Base-by-base conservation (phyloP, 352 stramenopile genomes). In the Pythium phragmiticola region DNA sequence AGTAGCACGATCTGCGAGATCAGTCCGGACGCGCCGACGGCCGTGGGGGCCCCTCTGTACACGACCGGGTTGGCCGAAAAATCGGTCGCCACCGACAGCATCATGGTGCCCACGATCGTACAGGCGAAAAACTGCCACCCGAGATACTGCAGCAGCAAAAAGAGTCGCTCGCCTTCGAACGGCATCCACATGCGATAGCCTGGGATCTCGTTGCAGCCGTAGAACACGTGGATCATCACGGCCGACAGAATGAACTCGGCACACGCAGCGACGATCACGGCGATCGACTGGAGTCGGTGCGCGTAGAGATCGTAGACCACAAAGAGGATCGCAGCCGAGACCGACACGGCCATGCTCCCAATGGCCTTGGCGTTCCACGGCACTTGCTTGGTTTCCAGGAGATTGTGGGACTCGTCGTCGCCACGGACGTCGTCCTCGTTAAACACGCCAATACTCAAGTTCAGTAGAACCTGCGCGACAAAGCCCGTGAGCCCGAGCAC, bases 61-160 rank as follows among this genome's bases (percentile, higher is more conserved):
- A 62, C 68, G 0, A 62, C 34, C 7, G 63, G 64, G 8, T 46
- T 49, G 0, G n/a, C 41, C 4, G 33, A 57, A 30, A 66, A 66
- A 12, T 80, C 73, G 0, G 61, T 58, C 21, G 63, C 61, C 7
- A 67, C 69, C 26, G 58, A 73, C 7, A 85, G 37, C 34, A 78
- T 74, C 49, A 81, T 58, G 8, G 74, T 71, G 0, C 74, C 76
- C 0, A 69, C 68, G 11, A 85, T 54, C 4, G 67, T 77, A n/a
- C 66, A 73, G 19, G 70, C 76, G 16, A 85, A 80, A 53, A 87
- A 72, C 56, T 85, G 77, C 78, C 78, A 87, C 13, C 78, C 78
- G 16, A 87, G 50, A 42, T 85, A 87, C 63, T 87, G 78, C 0
- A 87, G 68, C n/a, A 87, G 60, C 55, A 87, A 54, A 46, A 85